Percentiles rank a stretch among this genome's conserved stretches.
phyloP scores from a whole-genome alignment of 192 early-diverging fungal genomes.

The Rhizophagus clarus region DNA sequence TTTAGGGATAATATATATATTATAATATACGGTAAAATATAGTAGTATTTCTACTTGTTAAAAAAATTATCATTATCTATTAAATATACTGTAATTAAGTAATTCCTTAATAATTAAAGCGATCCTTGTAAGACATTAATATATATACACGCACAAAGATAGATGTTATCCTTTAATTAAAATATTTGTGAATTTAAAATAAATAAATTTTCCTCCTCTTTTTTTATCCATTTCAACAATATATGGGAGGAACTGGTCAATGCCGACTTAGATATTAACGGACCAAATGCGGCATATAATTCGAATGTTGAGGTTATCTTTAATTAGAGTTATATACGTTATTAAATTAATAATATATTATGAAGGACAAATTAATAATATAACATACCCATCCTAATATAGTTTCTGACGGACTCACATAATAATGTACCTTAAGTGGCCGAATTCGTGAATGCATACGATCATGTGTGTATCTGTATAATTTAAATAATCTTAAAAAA shows the following conservation, averaged over 20 bases:
- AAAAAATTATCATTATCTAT: no score
- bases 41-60: no score
- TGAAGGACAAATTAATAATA: not conserved
- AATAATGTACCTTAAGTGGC: conserved; percentile 57
- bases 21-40: no score
- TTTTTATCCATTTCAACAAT: conserved; percentile 77
- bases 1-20: no score
- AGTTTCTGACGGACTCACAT: conserved; percentile 51
- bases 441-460: conserved; percentile 55
- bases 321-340: not conserved
- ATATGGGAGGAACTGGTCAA: conserved; percentile 68
- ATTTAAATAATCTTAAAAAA: conserved; percentile 51
- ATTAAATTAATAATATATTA: not conserved
- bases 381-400: conserved; percentile 66
- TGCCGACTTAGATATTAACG: conserved; percentile 60
- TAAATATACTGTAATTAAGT: not conserved
- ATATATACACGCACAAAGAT: not conserved
- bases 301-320: conserved; percentile 69
- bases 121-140: not conserved
- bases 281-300: conserved; percentile 69
- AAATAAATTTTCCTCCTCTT: conserved; percentile 74
- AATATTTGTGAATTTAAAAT: conserved; percentile 75
- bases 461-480: conserved; percentile 63
- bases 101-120: not conserved
- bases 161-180: conserved; percentile 36